These are phyloP conservation scores for Silene coronaria DNA, from an alignment of 179 eudicot species.

Conservation along the genomic window DNA sequence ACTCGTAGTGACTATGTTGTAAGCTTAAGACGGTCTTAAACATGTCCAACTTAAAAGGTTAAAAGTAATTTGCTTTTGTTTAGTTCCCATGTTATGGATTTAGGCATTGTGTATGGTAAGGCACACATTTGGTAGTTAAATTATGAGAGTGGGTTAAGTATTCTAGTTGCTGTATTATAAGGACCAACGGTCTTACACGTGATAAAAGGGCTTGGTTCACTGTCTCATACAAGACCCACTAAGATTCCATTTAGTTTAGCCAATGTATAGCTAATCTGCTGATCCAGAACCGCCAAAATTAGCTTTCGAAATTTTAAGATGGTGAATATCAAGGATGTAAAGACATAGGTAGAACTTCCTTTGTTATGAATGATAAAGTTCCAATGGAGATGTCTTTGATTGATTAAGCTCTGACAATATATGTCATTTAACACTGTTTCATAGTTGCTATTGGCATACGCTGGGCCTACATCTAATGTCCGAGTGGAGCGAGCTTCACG, in stretches of 20 bases:
- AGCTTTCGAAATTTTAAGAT: background rate
- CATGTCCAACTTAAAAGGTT: background rate
- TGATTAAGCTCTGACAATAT: background rate
- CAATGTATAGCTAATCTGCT: background rate
- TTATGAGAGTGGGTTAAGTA: too few relatives aligned
- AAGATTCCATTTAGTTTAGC: background rate
- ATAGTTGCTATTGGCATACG: constrained; percentile 73
- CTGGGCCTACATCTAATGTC: constrained; percentile 82
- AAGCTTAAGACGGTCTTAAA: too few relatives aligned
- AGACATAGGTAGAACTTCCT: background rate
- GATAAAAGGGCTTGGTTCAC: too few relatives aligned
- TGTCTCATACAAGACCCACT: too few relatives aligned
- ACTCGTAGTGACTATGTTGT: too few relatives aligned
- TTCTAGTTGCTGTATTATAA: too few relatives aligned
- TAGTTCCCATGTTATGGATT: background rate
- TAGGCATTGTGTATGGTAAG: constrained; percentile 8
- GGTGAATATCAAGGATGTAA: background rate
- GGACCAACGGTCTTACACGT: too few relatives aligned
- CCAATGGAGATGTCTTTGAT: background rate
- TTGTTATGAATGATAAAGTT: background rate
- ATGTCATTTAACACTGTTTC: background rate
- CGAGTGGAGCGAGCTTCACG: constrained; percentile 72
- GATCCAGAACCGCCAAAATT: background rate
- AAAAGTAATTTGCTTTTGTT: background rate
- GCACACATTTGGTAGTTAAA: background rate